Conservation (phyloP, 148 eudicot species). For the Rhododendron mucronatum region DNA sequence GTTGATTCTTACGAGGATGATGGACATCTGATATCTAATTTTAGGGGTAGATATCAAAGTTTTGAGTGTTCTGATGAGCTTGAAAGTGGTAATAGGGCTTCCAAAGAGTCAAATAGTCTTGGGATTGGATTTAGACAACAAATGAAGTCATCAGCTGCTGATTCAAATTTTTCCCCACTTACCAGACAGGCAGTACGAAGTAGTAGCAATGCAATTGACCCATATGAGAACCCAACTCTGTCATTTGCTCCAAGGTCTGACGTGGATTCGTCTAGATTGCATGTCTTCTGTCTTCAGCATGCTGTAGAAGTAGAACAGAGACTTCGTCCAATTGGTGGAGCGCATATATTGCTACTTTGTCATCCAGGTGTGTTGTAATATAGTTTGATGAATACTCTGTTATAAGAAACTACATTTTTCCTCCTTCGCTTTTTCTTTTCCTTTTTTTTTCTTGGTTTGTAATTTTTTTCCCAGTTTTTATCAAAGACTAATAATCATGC, state of each 20-base stretch:
- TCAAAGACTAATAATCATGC: background rate
- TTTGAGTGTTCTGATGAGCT: constrained; percentile 41
- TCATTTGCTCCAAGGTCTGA: constrained; percentile 41
- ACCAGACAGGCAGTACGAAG: constrained; percentile 18
- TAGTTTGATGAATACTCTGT: background rate
- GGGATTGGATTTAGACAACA: constrained; percentile 19
- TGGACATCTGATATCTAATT: constrained; percentile 24
- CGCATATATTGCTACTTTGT: constrained; percentile 73
- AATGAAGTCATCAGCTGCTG: constrained; percentile 4
- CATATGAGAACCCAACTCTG: constrained; percentile 21
- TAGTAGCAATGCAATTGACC: constrained; percentile 14
- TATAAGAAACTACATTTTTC: background rate
- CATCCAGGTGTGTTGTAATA: constrained; percentile 70
- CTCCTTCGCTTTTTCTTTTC: background rate
- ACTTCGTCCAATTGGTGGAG: constrained; percentile 75
- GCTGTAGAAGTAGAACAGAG: constrained; percentile 74
- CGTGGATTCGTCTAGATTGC: constrained; percentile 86
- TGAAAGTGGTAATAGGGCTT: constrained; percentile 25
- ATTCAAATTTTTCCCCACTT: constrained; percentile 17
- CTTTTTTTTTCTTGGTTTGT: background rate
- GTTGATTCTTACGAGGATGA: constrained; percentile 20
- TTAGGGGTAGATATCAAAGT: constrained; percentile 25
- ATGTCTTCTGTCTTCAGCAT: constrained; percentile 94
- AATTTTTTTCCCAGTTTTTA: background rate
- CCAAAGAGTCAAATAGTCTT: constrained; percentile 26